Evolutionary conservation across 2,329 filamentous ascomycete genomes (phyloP), one percentile per base, ranked within the genome.

Genomic region (Ceratocystis colombiana): DNA sequence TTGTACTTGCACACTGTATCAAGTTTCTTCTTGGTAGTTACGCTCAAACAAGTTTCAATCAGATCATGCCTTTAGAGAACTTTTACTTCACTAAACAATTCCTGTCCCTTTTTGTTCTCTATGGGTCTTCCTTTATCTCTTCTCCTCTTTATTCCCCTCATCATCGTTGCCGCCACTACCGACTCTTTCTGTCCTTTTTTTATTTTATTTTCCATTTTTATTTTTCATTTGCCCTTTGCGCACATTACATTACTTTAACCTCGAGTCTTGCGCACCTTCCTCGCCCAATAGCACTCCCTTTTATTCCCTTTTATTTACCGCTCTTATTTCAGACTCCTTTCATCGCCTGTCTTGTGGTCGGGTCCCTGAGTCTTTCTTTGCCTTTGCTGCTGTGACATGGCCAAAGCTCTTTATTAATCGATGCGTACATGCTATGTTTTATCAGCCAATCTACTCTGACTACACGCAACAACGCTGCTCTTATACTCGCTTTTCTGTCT

Each of bases 1-100:
- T 15, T 17, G 45, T 17, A 48, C 20, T 17, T 48, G 20, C 8
- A 20, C 5, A 25, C 5, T 28, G 50, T 59, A 59, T 59, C 53
- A 59, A 33, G 53, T 22, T 55, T 15, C 12, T 8, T 33, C 22
- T 7, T 59, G 53, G 53, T 59, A 59, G 53, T 59, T 59, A 33
- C 53, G 53, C 53, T 33, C 53, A 59, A 59, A 59, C 53, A 59
- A 37, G 53, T 59, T 59, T 59, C 53, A 59, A 59, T 59, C 53
- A 59, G 53, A 59, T 59, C 53, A 59, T 59, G 53, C 53, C 53
- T 20, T n/a, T 2, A 3, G 15, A 59, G n/a, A 59, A 8, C 15
- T 28, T 59, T 59, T 17, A 33, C 10, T 37, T 59, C 7, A 33
- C 10, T 8, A 59, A 59, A n/a, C 12, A 20, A 53, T 12, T 25